A percentile compares a stretch with the other conserved stretches of the same genome.
phyloP scores from a whole-genome alignment of 495 filamentous ascomycete species.

The Pyrenopolyporus hunteri region DNA sequence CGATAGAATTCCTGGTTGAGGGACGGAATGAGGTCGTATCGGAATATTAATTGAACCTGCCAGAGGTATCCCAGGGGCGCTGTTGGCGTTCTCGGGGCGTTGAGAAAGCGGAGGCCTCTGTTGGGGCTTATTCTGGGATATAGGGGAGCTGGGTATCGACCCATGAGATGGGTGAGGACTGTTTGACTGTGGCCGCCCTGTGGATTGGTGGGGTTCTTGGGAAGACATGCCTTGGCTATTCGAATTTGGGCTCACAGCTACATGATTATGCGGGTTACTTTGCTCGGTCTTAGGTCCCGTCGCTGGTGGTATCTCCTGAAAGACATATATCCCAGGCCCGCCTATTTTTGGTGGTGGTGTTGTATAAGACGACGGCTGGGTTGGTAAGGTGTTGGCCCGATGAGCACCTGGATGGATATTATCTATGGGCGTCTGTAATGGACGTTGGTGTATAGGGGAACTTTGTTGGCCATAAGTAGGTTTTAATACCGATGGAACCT shows the following conservation, averaged over 20 bases:
- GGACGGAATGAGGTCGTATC: not conserved
- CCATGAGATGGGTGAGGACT: constrained; percentile 8
- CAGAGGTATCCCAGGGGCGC: not conserved
- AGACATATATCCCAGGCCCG: constrained; percentile 32
- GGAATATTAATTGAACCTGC: constrained; percentile 1
- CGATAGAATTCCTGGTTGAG: constrained; percentile 3
- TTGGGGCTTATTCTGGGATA: constrained; percentile 3
- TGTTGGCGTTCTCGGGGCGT: not conserved
- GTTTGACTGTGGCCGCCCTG: constrained; percentile 4
- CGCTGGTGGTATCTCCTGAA: constrained; percentile 18
- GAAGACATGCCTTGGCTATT: not conserved
- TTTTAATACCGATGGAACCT: constrained; percentile 45
- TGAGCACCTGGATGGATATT: constrained; percentile 16
- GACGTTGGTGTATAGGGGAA: not conserved
- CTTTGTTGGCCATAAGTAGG: constrained; percentile 42
- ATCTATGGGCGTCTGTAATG: not conserved
- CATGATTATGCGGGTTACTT: not conserved
- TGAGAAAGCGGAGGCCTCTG: constrained; percentile 23
- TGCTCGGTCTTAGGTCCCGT: constrained; percentile 3
- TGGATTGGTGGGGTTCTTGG: constrained; percentile 1
- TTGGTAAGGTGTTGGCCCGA: constrained; percentile 33
- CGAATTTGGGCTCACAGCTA: not conserved
- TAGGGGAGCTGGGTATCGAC: not conserved
- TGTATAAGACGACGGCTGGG: not conserved
- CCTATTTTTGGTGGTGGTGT: constrained; percentile 17